Percentiles rank a stretch among this genome's conserved stretches.
Evolutionary conservation across 345 rosid genomes (phyloP).

Genomic region (Lepidium africanum): DNA sequence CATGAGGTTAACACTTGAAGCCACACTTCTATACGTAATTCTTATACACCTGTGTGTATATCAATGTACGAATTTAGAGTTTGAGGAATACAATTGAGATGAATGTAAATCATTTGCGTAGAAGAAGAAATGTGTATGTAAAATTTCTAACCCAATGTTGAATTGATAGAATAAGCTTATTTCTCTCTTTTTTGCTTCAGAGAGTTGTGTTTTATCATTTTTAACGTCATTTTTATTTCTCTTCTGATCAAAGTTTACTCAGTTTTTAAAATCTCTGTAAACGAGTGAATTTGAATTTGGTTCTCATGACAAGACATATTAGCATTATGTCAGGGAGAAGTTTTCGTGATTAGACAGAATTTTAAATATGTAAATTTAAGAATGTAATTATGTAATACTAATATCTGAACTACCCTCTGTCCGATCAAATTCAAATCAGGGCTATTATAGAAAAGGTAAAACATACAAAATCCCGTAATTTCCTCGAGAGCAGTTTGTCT

Average conservation of each 20-base stretch:
- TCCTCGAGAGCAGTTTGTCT: constrained; percentile 8
- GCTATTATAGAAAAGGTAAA: not conserved
- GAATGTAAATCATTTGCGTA: not conserved
- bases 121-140: constrained; percentile 5
- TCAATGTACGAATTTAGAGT: not conserved
- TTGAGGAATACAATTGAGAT: not conserved
- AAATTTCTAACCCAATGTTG: not conserved
- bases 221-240: no score
- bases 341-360: no score
- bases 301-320: no score
- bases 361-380: no score
- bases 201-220: constrained; percentile 6
- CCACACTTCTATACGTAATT: not conserved
- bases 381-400: no score
- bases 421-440: not conserved
- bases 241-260: not conserved
- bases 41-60: not conserved
- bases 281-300: no score
- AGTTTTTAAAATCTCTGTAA: no score
- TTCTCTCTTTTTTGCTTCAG: not conserved
- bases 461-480: not conserved
- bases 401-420: no score
- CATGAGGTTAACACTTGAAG: not conserved
- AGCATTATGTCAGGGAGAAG: no score
- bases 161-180: constrained; percentile 19